phyloP scores from a whole-genome alignment of 1,284 basidiomycete genomes.

The Porogramme epimiltina region DNA sequence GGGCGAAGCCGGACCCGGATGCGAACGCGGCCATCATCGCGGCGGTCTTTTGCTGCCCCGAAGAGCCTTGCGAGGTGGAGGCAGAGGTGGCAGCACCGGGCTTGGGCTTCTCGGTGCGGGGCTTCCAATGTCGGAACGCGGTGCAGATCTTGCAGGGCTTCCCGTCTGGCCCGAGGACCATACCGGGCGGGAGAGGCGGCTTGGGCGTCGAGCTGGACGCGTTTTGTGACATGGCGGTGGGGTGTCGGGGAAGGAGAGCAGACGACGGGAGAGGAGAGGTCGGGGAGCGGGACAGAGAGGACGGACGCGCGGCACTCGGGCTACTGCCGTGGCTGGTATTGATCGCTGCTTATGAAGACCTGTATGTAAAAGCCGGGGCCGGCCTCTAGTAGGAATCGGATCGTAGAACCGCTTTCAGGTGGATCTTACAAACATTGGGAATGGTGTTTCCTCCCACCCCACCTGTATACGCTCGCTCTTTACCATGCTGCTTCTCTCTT shows the following conservation, averaged over 20 bases:
- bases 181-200: constrained; percentile 62
- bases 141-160: constrained; percentile 94
- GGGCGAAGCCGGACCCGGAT: constrained; percentile 33
- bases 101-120: constrained; percentile 36
- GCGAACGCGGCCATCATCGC: constrained; percentile 44
- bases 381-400: too few relatives aligned
- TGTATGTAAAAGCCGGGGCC: too few relatives aligned
- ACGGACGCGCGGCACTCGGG: too few relatives aligned
- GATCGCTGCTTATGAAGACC: too few relatives aligned
- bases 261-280: not conserved
- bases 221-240: not conserved
- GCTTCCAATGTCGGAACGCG: constrained; percentile 76
- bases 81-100: constrained; percentile 3
- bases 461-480: too few relatives aligned
- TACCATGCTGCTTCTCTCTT: too few relatives aligned
- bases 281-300: too few relatives aligned
- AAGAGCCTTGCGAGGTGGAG: not conserved
- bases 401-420: too few relatives aligned
- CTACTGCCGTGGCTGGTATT: too few relatives aligned
- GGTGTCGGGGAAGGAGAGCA: not conserved
- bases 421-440: too few relatives aligned
- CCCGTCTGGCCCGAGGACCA: constrained; percentile 88
- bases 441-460: too few relatives aligned
- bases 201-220: constrained; percentile 8
- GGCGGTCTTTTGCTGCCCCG: constrained; percentile 34